Evolutionary conservation across 768 basidiomycete genomes (phyloP).

Genomic region (Termitomyces sp.): DNA sequence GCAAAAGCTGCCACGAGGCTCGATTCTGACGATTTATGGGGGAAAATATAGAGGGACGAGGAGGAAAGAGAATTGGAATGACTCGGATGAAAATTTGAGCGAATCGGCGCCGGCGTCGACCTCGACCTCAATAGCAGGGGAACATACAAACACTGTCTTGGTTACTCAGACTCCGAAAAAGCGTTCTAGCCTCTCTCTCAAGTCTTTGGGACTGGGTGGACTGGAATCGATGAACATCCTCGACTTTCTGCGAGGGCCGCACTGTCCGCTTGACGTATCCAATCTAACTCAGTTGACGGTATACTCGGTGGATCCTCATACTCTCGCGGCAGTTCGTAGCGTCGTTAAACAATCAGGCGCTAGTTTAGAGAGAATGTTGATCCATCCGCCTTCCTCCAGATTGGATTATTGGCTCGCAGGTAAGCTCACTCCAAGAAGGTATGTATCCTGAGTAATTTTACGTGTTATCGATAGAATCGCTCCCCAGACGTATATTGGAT

Average conservation of each 20-base stretch:
- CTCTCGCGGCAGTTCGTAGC: not conserved
- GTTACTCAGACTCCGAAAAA: no score
- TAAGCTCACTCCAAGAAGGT: not conserved
- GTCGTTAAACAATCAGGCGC: not conserved
- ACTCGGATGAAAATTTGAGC: no score
- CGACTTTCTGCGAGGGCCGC: not conserved
- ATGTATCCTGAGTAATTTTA: no score
- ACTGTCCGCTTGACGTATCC: not conserved
- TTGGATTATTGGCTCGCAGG: not conserved
- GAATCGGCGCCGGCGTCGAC: no score
- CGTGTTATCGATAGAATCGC: not conserved
- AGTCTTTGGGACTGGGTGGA: conserved; percentile 2
- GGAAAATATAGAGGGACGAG: not conserved
- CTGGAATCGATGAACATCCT: not conserved
- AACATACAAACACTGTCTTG: no score
- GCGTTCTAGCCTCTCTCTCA: not conserved
- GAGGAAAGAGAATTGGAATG: not conserved
- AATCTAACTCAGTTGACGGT: not conserved
- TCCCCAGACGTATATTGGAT: not conserved
- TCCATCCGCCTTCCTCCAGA: not conserved
- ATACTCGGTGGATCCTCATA: not conserved
- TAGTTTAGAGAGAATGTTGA: not conserved
- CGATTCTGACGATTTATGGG: not conserved
- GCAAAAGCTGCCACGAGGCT: not conserved
- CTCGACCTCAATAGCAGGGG: no score